phyloP scores from a whole-genome alignment of 768 basidiomycete genomes.

The Multifurca ochricompacta region DNA sequence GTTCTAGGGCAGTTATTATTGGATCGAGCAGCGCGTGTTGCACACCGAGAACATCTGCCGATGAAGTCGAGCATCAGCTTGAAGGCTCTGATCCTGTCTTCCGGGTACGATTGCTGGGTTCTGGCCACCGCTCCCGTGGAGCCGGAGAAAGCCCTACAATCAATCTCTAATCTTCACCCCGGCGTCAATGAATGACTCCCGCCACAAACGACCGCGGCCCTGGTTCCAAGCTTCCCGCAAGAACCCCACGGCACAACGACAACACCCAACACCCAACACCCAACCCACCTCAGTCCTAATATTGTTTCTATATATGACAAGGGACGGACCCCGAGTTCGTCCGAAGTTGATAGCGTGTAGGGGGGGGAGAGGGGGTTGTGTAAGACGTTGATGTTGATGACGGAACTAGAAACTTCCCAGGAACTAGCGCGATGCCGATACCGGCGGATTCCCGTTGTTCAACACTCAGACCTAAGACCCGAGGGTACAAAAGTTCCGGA shows the following conservation, averaged over 20 bases:
- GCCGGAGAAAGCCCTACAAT: not conserved
- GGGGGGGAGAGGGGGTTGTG: too few species aligned
- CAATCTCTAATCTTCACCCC: not conserved
- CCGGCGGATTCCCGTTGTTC: conserved; percentile 4
- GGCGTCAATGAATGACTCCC: not conserved
- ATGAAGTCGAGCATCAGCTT: conserved; percentile 13
- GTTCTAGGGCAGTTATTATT: conserved; percentile 6
- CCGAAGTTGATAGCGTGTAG: not conserved
- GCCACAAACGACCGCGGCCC: not conserved
- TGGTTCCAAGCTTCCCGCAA: not conserved
- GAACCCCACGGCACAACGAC: not conserved
- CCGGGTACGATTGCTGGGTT: not conserved
- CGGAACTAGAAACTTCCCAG: conserved; percentile 5
- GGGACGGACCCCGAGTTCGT: not conserved
- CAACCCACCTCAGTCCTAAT: not conserved
- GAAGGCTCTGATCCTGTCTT: not conserved
- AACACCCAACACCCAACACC: too few species aligned
- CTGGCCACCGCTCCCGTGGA: not conserved
- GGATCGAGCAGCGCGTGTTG: conserved; percentile 8
- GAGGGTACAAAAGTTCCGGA: not conserved
- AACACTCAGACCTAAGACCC: not conserved
- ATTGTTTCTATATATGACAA: not conserved
- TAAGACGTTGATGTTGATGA: too few species aligned
- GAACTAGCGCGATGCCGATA: not conserved
- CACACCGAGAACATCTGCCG: conserved; percentile 13